Percentiles rank a stretch among this genome's conserved stretches.
Conservation (phyloP, 2,329 filamentous ascomycete species). For the Plenodomus lindquistii region DNA sequence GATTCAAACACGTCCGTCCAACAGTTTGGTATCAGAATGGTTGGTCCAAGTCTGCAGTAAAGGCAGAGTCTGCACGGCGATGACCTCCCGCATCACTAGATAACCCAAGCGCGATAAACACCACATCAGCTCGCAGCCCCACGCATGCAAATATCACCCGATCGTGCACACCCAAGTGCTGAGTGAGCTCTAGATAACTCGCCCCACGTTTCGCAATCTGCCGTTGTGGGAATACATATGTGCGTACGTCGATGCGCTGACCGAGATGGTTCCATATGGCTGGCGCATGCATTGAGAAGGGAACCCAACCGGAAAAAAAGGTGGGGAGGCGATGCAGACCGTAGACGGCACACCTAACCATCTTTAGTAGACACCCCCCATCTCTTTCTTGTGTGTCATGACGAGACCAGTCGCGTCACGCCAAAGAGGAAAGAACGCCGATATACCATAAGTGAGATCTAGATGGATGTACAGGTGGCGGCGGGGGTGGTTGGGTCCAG, state of each 20-base stretch:
- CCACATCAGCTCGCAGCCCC: not conserved
- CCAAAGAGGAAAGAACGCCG: constrained; percentile 18
- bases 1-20: not conserved
- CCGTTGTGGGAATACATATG: not conserved
- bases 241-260: constrained; percentile 4
- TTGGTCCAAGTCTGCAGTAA: not conserved
- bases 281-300: constrained; percentile 11
- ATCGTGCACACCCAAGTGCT: not conserved
- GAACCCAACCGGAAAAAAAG: constrained; percentile 18
- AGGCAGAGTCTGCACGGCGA: not conserved
- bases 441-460: constrained; percentile 9
- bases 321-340: constrained; percentile 14
- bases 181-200: not conserved
- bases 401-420: constrained; percentile 14
- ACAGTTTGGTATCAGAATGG: not conserved
- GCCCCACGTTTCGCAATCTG: not conserved
- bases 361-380: constrained; percentile 19
- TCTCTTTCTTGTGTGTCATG: constrained; percentile 25
- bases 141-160: not conserved
- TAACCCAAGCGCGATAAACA: not conserved
- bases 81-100: not conserved
- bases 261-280: constrained; percentile 2
- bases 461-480: not conserved
- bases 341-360: constrained; percentile 7
- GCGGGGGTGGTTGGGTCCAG: not conserved